phyloP scores from a whole-genome alignment of 139 green algal species.

The Axilococcus clingmanii region DNA sequence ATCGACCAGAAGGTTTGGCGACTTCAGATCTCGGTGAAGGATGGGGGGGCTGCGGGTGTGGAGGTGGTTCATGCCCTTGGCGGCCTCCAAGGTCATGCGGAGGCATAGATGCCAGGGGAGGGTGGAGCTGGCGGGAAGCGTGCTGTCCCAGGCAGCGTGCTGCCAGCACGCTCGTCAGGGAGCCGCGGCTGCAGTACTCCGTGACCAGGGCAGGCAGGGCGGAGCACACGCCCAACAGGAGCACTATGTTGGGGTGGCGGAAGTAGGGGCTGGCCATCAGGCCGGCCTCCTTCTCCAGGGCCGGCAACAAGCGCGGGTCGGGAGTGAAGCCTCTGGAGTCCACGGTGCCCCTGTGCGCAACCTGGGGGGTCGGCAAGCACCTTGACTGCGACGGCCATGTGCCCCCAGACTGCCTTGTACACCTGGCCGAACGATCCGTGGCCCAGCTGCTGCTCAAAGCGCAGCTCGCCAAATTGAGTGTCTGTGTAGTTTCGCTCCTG shows the following conservation, averaged over 20 bases:
- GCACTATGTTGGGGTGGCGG: constrained; percentile 41
- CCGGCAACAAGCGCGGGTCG: too few species aligned
- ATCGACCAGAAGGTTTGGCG: constrained; percentile 39
- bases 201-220: background rate
- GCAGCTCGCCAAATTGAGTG: too few species aligned
- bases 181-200: constrained; percentile 24
- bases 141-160: constrained; percentile 1
- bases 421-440: too few species aligned
- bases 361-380: too few species aligned
- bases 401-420: too few species aligned
- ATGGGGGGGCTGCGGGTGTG: constrained; percentile 67
- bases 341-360: too few species aligned
- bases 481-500: too few species aligned
- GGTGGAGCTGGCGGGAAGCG: background rate
- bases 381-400: too few species aligned
- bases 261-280: too few species aligned
- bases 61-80: constrained; percentile 68
- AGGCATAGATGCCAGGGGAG: constrained; percentile 24
- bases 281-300: too few species aligned
- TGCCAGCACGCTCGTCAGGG: constrained; percentile 29
- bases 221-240: constrained; percentile 40
- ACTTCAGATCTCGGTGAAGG: constrained; percentile 79
- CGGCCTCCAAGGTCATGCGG: constrained; percentile 8
- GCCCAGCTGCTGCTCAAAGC: too few species aligned
- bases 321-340: too few species aligned